Evolutionary conservation across 2,329 filamentous ascomycete species (phyloP).

Genomic region (Aspergillus hortae): DNA sequence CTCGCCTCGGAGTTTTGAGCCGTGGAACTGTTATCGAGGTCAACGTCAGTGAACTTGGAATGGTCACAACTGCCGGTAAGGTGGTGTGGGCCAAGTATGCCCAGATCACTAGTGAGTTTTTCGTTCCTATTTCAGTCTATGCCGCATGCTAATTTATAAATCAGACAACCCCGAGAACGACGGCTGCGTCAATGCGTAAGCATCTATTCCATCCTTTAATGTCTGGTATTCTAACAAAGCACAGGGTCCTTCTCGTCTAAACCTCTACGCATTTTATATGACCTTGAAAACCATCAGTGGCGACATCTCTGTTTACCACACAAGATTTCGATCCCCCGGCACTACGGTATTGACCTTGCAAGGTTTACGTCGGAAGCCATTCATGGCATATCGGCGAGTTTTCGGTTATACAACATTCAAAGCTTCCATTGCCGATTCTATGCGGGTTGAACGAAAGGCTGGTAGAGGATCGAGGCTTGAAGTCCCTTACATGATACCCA

Average conservation of each 20-base stretch:
- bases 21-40: constrained; percentile 86
- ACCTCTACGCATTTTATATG: not conserved
- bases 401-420: not conserved
- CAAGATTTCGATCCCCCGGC: no score
- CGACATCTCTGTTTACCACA: not conserved
- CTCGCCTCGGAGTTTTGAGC: constrained; percentile 83
- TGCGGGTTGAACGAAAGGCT: not conserved
- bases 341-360: no score
- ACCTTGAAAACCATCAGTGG: not conserved
- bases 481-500: not conserved
- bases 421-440: not conserved
- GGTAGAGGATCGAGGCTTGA: not conserved
- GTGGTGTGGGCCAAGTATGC: constrained; percentile 89
- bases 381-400: not conserved
- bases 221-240: not conserved
- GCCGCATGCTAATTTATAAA: not conserved
- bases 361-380: no score
- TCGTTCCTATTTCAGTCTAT: not conserved
- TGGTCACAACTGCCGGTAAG: constrained; percentile 88
- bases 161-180: constrained; percentile 52
- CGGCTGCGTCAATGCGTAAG: constrained; percentile 57
- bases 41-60: constrained; percentile 85
- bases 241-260: constrained; percentile 4
- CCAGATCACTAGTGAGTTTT: constrained; percentile 52
- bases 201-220: constrained; percentile 6